Percentiles rank a stretch among this genome's conserved stretches.
Conservation (phyloP, 768 basidiomycete species). For the Tulasnella sp. region DNA sequence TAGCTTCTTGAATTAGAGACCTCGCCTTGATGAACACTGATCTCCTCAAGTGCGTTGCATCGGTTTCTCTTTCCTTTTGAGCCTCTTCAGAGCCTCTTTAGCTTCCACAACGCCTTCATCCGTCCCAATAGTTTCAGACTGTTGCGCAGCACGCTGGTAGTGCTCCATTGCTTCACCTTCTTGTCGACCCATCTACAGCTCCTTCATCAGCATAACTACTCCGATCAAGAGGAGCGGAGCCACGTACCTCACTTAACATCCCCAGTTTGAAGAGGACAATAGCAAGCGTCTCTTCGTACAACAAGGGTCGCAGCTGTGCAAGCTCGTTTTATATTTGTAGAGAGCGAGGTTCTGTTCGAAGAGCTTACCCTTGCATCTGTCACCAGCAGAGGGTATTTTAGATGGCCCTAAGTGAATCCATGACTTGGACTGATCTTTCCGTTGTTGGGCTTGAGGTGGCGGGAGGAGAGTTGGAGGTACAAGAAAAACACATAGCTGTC, state of each 20-base stretch:
- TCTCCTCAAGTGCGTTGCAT: no score
- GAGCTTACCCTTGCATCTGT: slow-evolving; percentile 17
- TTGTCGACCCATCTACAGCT: slow-evolving; percentile 4
- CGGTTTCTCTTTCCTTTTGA: no score
- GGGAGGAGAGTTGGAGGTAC: slow-evolving; percentile 18
- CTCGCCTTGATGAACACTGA: no score
- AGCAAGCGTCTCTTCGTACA: slow-evolving; percentile 14
- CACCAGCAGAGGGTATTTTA: slow-evolving; percentile 1
- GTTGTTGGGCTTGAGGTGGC: neutral
- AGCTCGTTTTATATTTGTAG: neutral
- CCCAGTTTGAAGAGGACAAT: slow-evolving; percentile 19
- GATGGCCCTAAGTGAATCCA: slow-evolving; percentile 3
- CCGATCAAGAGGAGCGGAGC: neutral
- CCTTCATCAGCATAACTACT: no score
- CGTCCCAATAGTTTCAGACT: slow-evolving; percentile 1
- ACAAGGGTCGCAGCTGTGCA: neutral
- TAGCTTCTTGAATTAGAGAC: no score
- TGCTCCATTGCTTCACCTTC: neutral
- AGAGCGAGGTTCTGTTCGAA: neutral
- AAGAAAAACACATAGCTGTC: slow-evolving; percentile 18
- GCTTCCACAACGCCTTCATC: neutral
- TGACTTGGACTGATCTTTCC: neutral
- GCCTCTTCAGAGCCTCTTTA: neutral
- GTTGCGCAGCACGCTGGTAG: neutral
- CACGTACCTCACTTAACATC: slow-evolving; percentile 16